Evolutionary conservation across 2,329 filamentous ascomycete species (phyloP), one percentile per base, ranked within the genome.

Genomic region (Botrytis sinoallii): DNA sequence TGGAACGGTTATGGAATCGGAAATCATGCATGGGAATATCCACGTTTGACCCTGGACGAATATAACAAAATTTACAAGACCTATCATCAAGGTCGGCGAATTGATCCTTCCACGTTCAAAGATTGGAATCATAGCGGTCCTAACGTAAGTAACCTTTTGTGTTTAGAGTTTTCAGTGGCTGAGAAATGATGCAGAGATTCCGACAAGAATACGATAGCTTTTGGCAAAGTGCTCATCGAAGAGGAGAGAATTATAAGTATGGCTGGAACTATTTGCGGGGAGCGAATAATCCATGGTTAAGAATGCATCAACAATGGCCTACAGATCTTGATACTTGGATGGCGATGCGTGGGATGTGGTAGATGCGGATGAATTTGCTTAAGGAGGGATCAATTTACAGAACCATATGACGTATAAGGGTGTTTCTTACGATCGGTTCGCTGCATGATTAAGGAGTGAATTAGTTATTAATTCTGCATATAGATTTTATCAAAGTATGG

Each of bases 211-310:
- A 79, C 29, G 75, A 80, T 73, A 65, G 71, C 40, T 81, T 79
- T 63, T 81, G 80, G 80, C 77, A 77, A 52, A 40, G 77, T 57
- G 78, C 79, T 2, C 79, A 80, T 76, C 75, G 77, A 1, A 66
- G 76, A 60, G 77, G 76, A 2, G 78, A 78, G 8, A 79, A 79
- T 67, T 18, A 70, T 16, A 55, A 59, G 16, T 25, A 65, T 10
- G 70, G 61, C 3, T 61, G 57, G 14, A 46, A 35, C 14, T 57
- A 52, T 20, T 25, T 52, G 18, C 8, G 1, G 16, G 73, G 46
- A 14, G 32, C 48, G 5, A 77, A 76, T 44, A 74, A 68, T 6
- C 32, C 70, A 5, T 70, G 70, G 52, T 59, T 78, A 32, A 22
- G 46, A 6, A 76, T 76, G 71, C 73, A 76, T 59, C 75, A 77